Conservation (phyloP, 1,284 basidiomycete species). For the Cryptococcus sp. region DNA sequence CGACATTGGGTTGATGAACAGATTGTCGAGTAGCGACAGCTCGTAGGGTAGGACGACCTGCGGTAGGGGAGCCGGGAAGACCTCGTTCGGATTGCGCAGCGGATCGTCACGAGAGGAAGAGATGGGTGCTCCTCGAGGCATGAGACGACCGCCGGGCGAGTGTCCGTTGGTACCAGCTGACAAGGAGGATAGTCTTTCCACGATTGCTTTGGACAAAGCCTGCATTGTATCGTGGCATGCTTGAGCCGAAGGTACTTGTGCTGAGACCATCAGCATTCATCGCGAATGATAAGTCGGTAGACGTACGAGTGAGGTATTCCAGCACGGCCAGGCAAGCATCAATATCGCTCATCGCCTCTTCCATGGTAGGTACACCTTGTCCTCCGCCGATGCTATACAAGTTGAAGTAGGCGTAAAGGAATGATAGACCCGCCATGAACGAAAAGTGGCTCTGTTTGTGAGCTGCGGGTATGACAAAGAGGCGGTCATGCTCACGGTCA, state of each 20-base stretch:
- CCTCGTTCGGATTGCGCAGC: slow-evolving; percentile 29
- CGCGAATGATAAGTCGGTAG: neutral
- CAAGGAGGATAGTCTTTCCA: slow-evolving; percentile 37
- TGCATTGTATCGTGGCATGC: slow-evolving; percentile 47
- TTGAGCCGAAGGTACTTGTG: slow-evolving; percentile 44
- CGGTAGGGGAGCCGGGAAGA: slow-evolving; percentile 42
- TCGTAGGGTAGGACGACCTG: slow-evolving; percentile 44
- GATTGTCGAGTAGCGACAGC: slow-evolving; percentile 46
- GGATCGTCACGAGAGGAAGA: slow-evolving; percentile 43
- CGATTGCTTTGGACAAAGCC: slow-evolving; percentile 40
- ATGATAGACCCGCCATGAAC: slow-evolving; percentile 48
- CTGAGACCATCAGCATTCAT: slow-evolving; percentile 20
- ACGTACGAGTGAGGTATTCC: slow-evolving; percentile 46
- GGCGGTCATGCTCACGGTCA: slow-evolving; percentile 34
- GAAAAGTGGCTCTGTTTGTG: slow-evolving; percentile 34
- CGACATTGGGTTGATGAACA: slow-evolving; percentile 47
- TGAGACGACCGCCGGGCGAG: slow-evolving; percentile 19
- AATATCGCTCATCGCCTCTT: slow-evolving; percentile 46
- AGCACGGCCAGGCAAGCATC: slow-evolving; percentile 45
- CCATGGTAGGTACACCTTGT: slow-evolving; percentile 39
- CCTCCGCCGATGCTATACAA: slow-evolving; percentile 45
- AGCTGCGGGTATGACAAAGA: neutral
- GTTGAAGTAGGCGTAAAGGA: slow-evolving; percentile 48
- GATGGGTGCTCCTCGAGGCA: slow-evolving; percentile 32
- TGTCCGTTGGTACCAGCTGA: slow-evolving; percentile 12